A percentile compares a stretch with the other conserved stretches of the same genome.
Conservation (phyloP, 257 asterid species). For the Paulownia fortunei region DNA sequence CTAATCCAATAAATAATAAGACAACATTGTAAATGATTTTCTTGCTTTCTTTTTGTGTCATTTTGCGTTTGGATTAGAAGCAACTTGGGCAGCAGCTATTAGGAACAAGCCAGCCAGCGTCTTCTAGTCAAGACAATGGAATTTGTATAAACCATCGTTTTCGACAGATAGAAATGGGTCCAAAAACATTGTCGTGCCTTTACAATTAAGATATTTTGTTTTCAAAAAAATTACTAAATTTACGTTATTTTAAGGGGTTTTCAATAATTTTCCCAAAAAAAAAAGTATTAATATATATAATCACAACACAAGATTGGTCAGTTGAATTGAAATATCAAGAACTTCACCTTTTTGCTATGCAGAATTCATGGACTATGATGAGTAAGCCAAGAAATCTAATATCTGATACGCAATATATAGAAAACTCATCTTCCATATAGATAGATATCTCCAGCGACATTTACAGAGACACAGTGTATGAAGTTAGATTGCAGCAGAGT, state of each 20-base stretch:
- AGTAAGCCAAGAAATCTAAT: not conserved
- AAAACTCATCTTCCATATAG: not conserved
- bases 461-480: not conserved
- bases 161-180: not conserved
- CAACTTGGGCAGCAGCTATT: not conserved
- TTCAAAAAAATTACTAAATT: too few relatives aligned
- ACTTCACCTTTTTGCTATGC: not conserved
- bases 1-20: slow-evolving; percentile 14
- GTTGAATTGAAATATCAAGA: not conserved
- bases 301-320: too few relatives aligned
- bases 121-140: not conserved
- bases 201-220: too few relatives aligned
- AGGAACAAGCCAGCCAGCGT: slow-evolving; percentile 11
- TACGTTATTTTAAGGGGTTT: too few relatives aligned
- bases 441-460: not conserved
- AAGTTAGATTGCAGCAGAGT: not conserved
- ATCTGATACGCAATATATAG: not conserved
- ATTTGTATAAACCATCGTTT: not conserved
- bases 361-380: not conserved
- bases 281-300: too few relatives aligned
- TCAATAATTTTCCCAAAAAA: too few relatives aligned
- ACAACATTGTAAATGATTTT: not conserved
- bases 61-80: slow-evolving; percentile 5
- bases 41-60: not conserved
- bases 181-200: too few relatives aligned